Conservation (phyloP, 768 basidiomycete species). For the Trametes villosa region DNA sequence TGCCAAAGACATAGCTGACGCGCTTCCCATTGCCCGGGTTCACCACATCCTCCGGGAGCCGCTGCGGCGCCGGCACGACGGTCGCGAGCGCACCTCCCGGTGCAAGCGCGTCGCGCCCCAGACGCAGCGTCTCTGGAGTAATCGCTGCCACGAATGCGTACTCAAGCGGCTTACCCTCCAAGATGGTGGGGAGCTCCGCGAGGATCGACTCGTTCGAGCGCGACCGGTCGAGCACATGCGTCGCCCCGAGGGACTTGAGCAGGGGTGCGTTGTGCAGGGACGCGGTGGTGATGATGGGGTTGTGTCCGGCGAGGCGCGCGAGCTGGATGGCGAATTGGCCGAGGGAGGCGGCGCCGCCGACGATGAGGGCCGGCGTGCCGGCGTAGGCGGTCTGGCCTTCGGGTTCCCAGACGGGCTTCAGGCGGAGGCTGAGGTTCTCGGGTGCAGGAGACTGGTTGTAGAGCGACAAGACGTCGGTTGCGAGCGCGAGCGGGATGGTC, state of each 20-base stretch:
- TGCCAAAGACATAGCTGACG: conserved; percentile 19
- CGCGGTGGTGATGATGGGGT: conserved; percentile 23
- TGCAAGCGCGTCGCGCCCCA: conserved; percentile 13
- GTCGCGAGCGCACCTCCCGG: conserved; percentile 26
- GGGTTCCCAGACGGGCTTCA: conserved; percentile 32
- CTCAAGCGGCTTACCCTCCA: no score
- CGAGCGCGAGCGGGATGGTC: conserved; percentile 40
- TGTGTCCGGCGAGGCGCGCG: conserved; percentile 17
- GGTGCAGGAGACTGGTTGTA: conserved; percentile 30
- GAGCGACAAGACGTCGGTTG: conserved; percentile 41
- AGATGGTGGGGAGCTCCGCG: conserved; percentile 24
- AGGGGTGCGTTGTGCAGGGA: conserved; percentile 27
- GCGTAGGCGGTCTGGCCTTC: conserved; percentile 34
- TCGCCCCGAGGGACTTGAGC: conserved; percentile 28
- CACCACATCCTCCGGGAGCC: background rate
- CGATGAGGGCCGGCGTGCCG: conserved; percentile 33
- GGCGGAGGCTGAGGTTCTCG: conserved; percentile 20
- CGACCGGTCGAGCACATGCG: conserved; percentile 32
- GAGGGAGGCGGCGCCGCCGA: conserved; percentile 31
- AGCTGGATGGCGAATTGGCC: conserved; percentile 36
- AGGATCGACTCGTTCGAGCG: conserved; percentile 11
- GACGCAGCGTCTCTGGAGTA: conserved; percentile 19
- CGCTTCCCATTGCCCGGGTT: conserved; percentile 25
- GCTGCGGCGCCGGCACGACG: background rate
- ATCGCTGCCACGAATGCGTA: no score